A percentile compares a stretch with the other conserved stretches of the same genome.
Evolutionary conservation across 441 rosid species (phyloP).

Genomic region (Populus hybrid): DNA sequence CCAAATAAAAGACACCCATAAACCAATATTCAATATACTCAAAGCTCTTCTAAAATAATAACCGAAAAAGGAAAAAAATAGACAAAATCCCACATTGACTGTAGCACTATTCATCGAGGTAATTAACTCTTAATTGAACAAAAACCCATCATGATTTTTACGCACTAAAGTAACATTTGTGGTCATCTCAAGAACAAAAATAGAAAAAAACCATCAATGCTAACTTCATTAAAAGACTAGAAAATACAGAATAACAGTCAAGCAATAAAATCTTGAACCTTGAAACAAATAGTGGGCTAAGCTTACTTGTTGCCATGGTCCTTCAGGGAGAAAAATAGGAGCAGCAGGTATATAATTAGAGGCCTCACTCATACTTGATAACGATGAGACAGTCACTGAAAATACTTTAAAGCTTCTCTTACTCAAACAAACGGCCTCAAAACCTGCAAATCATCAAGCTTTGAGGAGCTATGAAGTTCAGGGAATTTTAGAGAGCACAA

Average conservation of each 20-base stretch:
- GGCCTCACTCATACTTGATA: slow-evolving; percentile 40
- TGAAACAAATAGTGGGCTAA: background rate
- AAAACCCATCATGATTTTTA: background rate
- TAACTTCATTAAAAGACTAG: background rate
- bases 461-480: slow-evolving; percentile 26
- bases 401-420: slow-evolving; percentile 36
- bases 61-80: background rate
- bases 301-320: slow-evolving; percentile 80
- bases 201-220: background rate
- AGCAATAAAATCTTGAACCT: background rate
- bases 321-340: slow-evolving; percentile 79
- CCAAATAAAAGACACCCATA: background rate
- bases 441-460: slow-evolving; percentile 42
- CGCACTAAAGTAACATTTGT: background rate
- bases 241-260: background rate
- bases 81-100: background rate
- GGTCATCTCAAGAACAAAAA: background rate
- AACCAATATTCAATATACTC: background rate
- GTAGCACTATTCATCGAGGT: background rate
- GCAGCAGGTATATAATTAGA: slow-evolving; percentile 67
- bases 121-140: background rate
- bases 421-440: slow-evolving; percentile 21
- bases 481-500: slow-evolving; percentile 39
- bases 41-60: background rate
- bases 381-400: slow-evolving; percentile 17